Evolutionary conservation across 106 monocot genomes (phyloP).

Genomic region (Dendrobium nobile): DNA sequence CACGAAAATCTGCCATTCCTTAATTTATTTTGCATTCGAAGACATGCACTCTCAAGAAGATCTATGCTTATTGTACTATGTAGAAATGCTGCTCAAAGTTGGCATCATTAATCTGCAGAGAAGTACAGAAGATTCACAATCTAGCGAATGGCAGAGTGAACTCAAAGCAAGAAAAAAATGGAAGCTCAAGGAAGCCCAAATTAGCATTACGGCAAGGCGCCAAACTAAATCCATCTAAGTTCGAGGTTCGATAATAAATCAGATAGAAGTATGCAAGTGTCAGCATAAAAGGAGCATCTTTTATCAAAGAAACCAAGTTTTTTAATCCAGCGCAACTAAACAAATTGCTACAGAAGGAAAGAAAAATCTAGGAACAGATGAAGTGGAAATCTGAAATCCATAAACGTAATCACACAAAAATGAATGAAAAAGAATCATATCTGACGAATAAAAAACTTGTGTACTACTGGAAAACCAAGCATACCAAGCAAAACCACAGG

Average conservation of each 20-base stretch:
- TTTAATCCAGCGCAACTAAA: not conserved
- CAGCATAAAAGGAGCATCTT: not conserved
- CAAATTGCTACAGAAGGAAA: not conserved
- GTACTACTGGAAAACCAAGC: not conserved
- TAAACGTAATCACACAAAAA: not conserved
- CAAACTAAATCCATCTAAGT: not conserved
- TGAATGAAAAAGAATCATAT: not conserved
- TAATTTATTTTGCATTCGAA: constrained; percentile 3
- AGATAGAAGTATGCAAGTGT: not conserved
- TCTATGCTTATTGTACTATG: not conserved
- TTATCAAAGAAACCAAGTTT: not conserved
- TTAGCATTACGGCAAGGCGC: too few relatives aligned
- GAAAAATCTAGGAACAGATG: not conserved
- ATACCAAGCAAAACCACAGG: not conserved
- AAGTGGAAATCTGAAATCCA: not conserved
- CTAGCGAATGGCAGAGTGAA: constrained; percentile 1
- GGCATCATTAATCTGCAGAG: constrained; percentile 7
- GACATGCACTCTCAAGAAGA: constrained; percentile 1
- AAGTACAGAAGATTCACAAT: constrained; percentile 4
- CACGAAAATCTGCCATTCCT: constrained; percentile 48
- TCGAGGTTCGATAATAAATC: not conserved
- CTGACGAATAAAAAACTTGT: not conserved
- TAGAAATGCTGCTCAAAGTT: not conserved
- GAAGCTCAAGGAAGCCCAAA: not conserved
- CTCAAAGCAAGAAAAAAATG: not conserved